Evolutionary conservation across 2,329 filamentous ascomycete genomes (phyloP).

Genomic region (Dendryphion nanum): DNA sequence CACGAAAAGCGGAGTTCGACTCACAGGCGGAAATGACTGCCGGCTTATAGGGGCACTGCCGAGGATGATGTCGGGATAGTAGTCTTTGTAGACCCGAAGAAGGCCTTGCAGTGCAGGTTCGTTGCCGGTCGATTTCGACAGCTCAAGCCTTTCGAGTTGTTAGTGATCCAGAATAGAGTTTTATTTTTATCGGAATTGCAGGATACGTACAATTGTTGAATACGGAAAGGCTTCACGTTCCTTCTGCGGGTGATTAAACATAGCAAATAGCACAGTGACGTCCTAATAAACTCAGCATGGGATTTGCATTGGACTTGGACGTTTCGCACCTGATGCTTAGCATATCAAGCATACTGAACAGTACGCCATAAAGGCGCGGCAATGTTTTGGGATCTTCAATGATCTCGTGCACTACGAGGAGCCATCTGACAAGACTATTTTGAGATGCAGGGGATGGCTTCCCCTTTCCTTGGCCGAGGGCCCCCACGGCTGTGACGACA

Average conservation of each 20-base stretch:
- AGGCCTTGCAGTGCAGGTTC: conserved; percentile 74
- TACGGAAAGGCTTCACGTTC: conserved; percentile 80
- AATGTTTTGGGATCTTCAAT: conserved; percentile 64
- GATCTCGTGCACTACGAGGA: conserved; percentile 72
- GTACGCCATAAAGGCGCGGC: conserved; percentile 68
- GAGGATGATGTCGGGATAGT: conserved; percentile 84
- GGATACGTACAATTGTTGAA: conserved; percentile 63
- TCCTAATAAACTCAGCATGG: conserved; percentile 32
- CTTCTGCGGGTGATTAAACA: conserved; percentile 76
- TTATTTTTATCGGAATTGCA: no score
- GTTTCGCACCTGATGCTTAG: conserved; percentile 64
- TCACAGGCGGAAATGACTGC: conserved; percentile 38
- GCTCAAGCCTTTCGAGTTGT: no score
- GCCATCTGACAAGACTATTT: conserved; percentile 71
- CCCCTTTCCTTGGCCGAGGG: conserved; percentile 72
- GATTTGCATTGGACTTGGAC: conserved; percentile 4
- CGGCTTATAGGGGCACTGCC: conserved; percentile 58
- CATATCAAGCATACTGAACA: conserved; percentile 82
- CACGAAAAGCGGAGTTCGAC: conserved; percentile 19
- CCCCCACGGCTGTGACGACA: conserved; percentile 66
- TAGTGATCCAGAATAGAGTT: no score
- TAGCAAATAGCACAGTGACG: conserved; percentile 69
- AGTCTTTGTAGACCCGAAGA: conserved; percentile 82
- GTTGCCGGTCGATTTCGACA: conserved; percentile 53
- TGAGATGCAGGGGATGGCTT: conserved; percentile 74